Base-by-base conservation (phyloP, 305 asterid genomes). In the Solanum aculeatissimum region DNA sequence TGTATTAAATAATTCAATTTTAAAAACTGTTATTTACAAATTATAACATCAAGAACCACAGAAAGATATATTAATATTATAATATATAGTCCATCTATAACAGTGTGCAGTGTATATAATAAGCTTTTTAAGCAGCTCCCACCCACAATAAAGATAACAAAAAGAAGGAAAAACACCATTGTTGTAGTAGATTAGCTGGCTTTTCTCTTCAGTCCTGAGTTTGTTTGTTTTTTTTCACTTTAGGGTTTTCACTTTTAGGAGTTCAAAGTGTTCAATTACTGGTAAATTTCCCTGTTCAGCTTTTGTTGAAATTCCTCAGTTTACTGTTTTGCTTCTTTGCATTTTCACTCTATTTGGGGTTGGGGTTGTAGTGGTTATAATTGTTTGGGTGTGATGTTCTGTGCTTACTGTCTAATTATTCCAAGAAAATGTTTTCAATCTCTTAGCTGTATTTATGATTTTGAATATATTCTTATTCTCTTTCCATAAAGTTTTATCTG, bases 121-220 rank as follows among this genome's bases (percentile, higher is more conserved):
- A 88, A 88, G 94, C 86, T 91, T 86, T 86, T 66, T 71, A 57
- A 78, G 70, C 88, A 81, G 82, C 47, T 89, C 71, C 92, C 90
- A 91, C 92, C 86, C 81, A 63, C 69, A 71, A 81, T 83, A 88
- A 87, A 85, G 85, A 86, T 81, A 84, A 85, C 85, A 83, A 80
- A 87, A 78, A 87, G 65, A 83, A 77, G 32, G 66, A 5, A 16
- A 71, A 77, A 51, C 65, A 77, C 65, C 82, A 51, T 77, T 77
- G 82, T 51, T 49, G 47, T 15, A 27, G 81, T 16, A 60, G 84
- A 85, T 89, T 55, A 84, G 88, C 90, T 79, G 86, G 47, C 84
- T 83, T 55, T 74, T 68, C 18, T 27, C 82, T 29, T 77, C 65
- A 51, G 10, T 77, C 29, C 18, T 49, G 18, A 71, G 79, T 75